Base-by-base conservation (phyloP, 306 rosid genomes). In the Inga leiocalycina region DNA sequence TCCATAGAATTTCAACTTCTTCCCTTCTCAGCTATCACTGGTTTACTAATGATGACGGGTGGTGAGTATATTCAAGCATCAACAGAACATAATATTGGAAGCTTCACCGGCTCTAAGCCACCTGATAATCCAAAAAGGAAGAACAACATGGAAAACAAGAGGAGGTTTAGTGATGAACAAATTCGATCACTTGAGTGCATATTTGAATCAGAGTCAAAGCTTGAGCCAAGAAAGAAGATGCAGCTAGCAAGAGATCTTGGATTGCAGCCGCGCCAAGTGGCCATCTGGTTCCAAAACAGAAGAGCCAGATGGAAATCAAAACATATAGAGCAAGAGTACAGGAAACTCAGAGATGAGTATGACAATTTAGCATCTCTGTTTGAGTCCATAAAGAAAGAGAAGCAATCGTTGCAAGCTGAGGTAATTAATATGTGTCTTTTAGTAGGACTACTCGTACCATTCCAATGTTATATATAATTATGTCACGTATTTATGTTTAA, bases 271-370 rank as follows among this genome's bases (percentile, higher is more conserved):
- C 90, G 97, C 54, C 99, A 96, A 77, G 94, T 96, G 39, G 92
- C 99, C 17, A 93, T 93, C 79, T 96, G 99, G 99, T 96, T 96
- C 83, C 99, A 96, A 79, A 96, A 96, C 77, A 89, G 89, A 84
- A 91, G 99, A 79, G 98, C 98, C 45, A 91, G 99, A 84, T 92
- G 99, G 98, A 96, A 91, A 88, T 93, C 99, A 11, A 96, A 93
- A 64, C 89, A 88, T 79, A 85, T 91, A 4, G 97, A 96, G 85
- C 90, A 92, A 35, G 96, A 93, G 20, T 93, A 86, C 75, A 85
- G 84, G 44, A 84, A 77, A 37, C 97, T 96, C 52, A 88, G 79
- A 80, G 95, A 88, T 81, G 90, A 87, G 30, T 93, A 90, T 85
- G 94, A 92, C 37, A 75, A 39, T 81, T 87, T 93, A 73, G 88